Base-by-base conservation (phyloP, 1,284 basidiomycete genomes). In the Papiliotrema terrestris region DNA sequence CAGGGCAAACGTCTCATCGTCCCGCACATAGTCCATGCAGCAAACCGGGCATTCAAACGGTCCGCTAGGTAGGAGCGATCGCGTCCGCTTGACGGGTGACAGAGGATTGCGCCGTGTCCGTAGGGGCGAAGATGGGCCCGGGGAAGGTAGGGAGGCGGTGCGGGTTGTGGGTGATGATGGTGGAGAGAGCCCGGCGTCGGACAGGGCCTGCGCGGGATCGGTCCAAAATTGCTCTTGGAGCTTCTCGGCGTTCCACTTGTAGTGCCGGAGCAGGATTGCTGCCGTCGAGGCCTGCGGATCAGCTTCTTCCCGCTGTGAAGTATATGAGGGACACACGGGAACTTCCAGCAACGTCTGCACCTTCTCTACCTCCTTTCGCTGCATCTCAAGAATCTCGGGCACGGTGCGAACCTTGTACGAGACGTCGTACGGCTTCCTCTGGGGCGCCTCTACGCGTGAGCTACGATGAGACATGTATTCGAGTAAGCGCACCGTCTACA, bases 161-260 rank as follows among this genome's bases (percentile, higher is more conserved):
- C 57, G 53, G 15, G 68, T 61, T 8, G 64, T 63, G 3, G 77
- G 74, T 1, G 75, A 76, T 6, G 66, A 55, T 17, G 71, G 68
- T 4, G 77, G 75, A 6, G 75, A 75, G 2, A 81, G 73, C 19
- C 92, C 93, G 1, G 91, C 89, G 8, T 84, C 83, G 23, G 83
- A 80, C 41, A 87, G 83, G 4, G 92, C 82, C 9, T 80, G 78
- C 17, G 84, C 81, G 1, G 89, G 83, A 61, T 90, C 88, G 66
- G 93, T 92, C 90, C 94, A 93, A 77, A 91, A 96, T 73, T 88
- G 86, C 79, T 96, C 91, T 60, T 91, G 90, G n/a, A 98, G 83
- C 56, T 87, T 86, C 76, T 98, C 95, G 71, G 91, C 90, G 81
- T 98, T 98, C 95, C 95, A 98, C 46, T 83, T 81, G 80, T 89